Conservation (phyloP, 176 grass and related monocot genomes). For the Hordeum marinum region DNA sequence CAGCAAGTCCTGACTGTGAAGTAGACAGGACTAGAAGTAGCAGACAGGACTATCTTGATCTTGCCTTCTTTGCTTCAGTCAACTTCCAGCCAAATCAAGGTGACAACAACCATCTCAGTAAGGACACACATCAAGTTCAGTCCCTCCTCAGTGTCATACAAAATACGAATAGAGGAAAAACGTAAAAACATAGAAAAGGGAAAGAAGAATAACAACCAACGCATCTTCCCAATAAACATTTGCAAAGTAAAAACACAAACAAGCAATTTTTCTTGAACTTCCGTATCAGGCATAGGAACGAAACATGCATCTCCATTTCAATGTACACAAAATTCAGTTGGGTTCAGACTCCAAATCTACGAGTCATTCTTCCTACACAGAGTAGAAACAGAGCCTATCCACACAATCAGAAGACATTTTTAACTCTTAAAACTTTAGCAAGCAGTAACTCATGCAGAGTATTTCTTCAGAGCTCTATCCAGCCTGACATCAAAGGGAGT, state of each 20-base stretch:
- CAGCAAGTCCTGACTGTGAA: background rate
- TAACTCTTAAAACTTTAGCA: background rate
- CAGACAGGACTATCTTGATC: background rate
- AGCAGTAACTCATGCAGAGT: conserved; percentile 14
- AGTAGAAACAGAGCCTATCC: background rate
- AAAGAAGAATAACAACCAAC: background rate
- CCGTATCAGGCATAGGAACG: background rate
- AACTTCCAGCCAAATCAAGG: background rate
- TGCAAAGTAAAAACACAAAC: conserved; percentile 9
- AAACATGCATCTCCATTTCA: background rate
- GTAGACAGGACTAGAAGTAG: too few species aligned
- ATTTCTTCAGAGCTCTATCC: conserved; percentile 55
- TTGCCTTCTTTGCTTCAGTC: background rate
- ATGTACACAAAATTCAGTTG: conserved; percentile 19
- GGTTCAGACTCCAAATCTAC: background rate
- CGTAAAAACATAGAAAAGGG: background rate
- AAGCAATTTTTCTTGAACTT: background rate
- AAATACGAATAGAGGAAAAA: background rate
- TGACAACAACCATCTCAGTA: background rate
- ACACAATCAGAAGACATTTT: background rate
- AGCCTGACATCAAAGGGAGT: conserved; percentile 53
- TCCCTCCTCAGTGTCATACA: background rate
- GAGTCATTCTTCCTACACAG: background rate
- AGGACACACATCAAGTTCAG: background rate
- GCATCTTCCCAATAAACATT: background rate